phyloP scores from a whole-genome alignment of 2,329 filamentous ascomycete genomes.

The Elsinoe australis region DNA sequence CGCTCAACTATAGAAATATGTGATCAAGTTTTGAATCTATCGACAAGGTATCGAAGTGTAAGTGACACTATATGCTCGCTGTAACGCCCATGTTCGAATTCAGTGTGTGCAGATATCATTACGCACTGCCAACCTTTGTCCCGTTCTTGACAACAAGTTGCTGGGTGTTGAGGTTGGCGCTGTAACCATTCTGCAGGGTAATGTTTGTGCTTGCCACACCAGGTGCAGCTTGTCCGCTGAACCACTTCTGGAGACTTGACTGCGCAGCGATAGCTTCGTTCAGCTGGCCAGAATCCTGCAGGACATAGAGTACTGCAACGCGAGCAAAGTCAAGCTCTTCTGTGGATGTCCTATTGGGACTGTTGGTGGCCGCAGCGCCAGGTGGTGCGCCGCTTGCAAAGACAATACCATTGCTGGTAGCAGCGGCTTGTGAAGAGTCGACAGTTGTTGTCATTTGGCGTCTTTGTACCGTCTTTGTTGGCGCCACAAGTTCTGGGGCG shows the following conservation, averaged over 20 bases:
- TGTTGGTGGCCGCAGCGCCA: constrained; percentile 19
- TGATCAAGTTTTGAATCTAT: neutral
- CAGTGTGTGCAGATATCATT: constrained; percentile 2
- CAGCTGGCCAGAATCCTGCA: constrained; percentile 36
- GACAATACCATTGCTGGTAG: constrained; percentile 31
- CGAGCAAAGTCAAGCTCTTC: constrained; percentile 39
- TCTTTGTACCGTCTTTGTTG: constrained; percentile 18
- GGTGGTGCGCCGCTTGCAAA: constrained; percentile 23
- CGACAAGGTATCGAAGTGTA: constrained; percentile 7
- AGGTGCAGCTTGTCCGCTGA: constrained; percentile 23
- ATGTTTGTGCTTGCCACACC: constrained; percentile 23
- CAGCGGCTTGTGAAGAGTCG: constrained; percentile 22
- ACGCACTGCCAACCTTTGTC: constrained; percentile 23
- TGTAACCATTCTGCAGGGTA: constrained; percentile 26
- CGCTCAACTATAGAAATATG: neutral
- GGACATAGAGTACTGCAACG: constrained; percentile 38
- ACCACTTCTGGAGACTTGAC: constrained; percentile 34
- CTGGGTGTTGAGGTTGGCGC: constrained; percentile 22
- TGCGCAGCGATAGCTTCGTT: constrained; percentile 38
- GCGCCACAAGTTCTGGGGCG: neutral
- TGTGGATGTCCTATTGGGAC: constrained; percentile 23
- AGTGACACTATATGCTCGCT: constrained; percentile 5
- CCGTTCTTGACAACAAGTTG: constrained; percentile 24
- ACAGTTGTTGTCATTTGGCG: constrained; percentile 14
- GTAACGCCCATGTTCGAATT: constrained; percentile 2